Base-by-base conservation (phyloP, 345 rosid genomes). In the Populus alba region DNA sequence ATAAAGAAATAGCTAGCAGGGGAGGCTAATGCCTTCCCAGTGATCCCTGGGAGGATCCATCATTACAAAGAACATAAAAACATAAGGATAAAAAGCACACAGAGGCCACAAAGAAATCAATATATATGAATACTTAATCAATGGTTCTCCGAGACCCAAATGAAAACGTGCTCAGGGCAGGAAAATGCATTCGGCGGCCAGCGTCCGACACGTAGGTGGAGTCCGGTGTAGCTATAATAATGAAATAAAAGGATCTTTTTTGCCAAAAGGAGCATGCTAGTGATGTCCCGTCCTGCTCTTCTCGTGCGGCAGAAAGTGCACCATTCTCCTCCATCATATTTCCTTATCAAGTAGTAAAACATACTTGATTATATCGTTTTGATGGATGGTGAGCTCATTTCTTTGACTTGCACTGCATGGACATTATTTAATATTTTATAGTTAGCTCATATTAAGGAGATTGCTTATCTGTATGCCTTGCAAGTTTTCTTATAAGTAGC, bases 291-390 rank as follows among this genome's bases (percentile, higher is more conserved):
- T 62, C 65, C 23, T 70, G 13, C 47, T 68, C 25, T 38, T 5
- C 18, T 25, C 39, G 59, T 55, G 47, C 47, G 47, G 47, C 17
- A 70, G 43, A 78, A 63, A 63, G 65, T 23, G 70, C 75, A 78
- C 55, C 23, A 15, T 31, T 62, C 20, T 61, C 35, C 16, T 22
- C 29, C 17, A 35, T 77, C 59, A 1, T 15, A 18, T 27, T 39
- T 70, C 10, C 17, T 55, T 20, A 17, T 61, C 39, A 33, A 20
- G 33, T 13, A 62, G 10, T 20, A 12, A 10, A 10, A 9, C 27
- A 31, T 1, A 17, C 43, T 53, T 17, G 27, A 49, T 17, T 38
- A 37, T 41, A 37, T 13, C 35, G 35, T 17, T 38, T 69, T 5
- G 8, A 57, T 71, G 37, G 18, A 57, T 10, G 25, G 53, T 69